Conservation (phyloP, 1,284 basidiomycete genomes). For the Apiotrichum domesticum region DNA sequence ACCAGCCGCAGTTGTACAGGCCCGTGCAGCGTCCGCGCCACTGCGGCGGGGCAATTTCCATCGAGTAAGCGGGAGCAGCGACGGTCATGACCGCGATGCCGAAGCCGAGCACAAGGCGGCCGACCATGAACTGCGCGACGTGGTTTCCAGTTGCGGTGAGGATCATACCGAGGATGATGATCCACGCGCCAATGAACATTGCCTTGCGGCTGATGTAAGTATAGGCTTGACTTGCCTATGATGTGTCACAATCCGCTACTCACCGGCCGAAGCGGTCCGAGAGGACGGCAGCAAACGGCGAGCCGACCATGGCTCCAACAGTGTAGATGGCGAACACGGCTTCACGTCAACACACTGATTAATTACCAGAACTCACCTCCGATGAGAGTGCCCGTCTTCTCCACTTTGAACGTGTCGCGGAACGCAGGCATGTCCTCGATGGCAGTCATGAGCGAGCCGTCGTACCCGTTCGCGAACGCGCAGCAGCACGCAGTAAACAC, state of each 20-base stretch:
- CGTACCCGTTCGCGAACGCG: conserved; percentile 35
- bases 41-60: conserved; percentile 57
- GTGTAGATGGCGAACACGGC: conserved; percentile 32
- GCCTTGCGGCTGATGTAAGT: conserved; percentile 47
- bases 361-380: neutral
- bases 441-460: conserved; percentile 20
- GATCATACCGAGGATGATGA: conserved; percentile 48
- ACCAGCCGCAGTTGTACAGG: conserved; percentile 27
- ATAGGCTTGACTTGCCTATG: too few species aligned
- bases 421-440: conserved; percentile 23
- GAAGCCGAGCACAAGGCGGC: conserved; percentile 45
- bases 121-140: conserved; percentile 38
- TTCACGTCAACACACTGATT: too few species aligned
- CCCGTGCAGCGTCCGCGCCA: conserved; percentile 58
- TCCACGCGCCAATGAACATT: conserved; percentile 51
- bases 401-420: conserved; percentile 24
- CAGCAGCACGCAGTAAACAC: conserved; percentile 31
- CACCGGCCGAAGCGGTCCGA: conserved; percentile 48
- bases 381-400: conserved; percentile 20
- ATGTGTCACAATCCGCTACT: conserved; percentile 4
- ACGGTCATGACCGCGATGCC: conserved; percentile 46
- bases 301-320: conserved; percentile 19
- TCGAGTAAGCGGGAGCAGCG: conserved; percentile 52
- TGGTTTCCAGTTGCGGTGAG: conserved; percentile 29
- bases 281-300: conserved; percentile 16